phyloP scores from a whole-genome alignment of 2,329 filamentous ascomycete species.

The Emergomyces africanus region DNA sequence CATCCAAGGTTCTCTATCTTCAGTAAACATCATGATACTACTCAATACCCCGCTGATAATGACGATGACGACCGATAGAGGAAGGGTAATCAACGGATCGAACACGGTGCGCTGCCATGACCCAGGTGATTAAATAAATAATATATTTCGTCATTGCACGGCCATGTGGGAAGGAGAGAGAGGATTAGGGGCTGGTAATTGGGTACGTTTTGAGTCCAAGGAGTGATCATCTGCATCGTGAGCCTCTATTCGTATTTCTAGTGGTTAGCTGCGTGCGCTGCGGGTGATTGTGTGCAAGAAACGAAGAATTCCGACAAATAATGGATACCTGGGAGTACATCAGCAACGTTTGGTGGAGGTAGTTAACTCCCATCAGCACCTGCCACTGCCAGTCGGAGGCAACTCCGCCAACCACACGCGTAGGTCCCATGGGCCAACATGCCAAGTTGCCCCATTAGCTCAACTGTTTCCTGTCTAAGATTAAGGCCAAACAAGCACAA shows the following conservation, averaged over 20 bases:
- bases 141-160: background rate
- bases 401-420: background rate
- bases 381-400: background rate
- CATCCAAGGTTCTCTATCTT: background rate
- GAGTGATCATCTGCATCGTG: background rate
- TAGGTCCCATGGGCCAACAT: background rate
- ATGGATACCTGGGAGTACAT: background rate
- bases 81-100: background rate
- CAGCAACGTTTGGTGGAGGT: background rate
- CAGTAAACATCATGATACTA: background rate
- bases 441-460: background rate
- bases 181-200: background rate
- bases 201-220: background rate
- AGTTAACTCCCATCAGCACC: background rate
- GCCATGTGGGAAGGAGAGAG: background rate
- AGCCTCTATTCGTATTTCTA: background rate
- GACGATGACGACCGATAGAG: background rate
- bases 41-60: background rate
- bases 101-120: background rate
- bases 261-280: background rate
- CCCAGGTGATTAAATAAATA: background rate
- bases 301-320: background rate
- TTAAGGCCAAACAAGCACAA: background rate
- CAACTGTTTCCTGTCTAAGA: background rate
- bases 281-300: background rate